These are phyloP conservation scores for Pestalotiopsis sp. DNA, from an alignment of 2,329 filamentous ascomycete genomes.

Conservation along the genomic window DNA sequence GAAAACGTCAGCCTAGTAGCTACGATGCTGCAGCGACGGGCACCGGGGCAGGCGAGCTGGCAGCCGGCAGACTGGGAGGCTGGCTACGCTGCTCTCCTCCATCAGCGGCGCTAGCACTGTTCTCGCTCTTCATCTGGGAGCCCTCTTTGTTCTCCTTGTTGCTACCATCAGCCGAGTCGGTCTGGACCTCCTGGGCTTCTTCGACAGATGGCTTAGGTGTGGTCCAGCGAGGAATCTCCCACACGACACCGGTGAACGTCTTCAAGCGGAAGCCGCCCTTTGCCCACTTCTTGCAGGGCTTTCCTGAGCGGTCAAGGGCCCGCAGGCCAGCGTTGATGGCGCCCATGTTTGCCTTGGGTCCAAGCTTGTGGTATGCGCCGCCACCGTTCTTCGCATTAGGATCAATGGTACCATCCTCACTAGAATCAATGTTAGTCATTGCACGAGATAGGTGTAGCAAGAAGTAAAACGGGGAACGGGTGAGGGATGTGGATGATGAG, in stretches of 20 bases:
- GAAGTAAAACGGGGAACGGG: conserved; percentile 8
- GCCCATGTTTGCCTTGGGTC: conserved; percentile 94
- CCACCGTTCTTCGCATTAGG: conserved; percentile 52
- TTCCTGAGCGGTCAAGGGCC: conserved; percentile 88
- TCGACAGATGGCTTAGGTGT: conserved; percentile 60
- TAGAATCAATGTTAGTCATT: conserved; percentile 30
- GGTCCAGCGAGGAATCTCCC: conserved; percentile 83
- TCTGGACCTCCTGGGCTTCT: conserved; percentile 47
- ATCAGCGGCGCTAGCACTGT: conserved; percentile 36
- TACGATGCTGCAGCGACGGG: conserved; percentile 49
- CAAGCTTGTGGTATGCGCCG: conserved; percentile 75
- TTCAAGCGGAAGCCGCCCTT: conserved; percentile 83
- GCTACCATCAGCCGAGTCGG: conserved; percentile 53
- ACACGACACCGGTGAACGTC: conserved; percentile 86
- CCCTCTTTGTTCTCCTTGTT: conserved; percentile 68
- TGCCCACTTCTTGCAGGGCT: conserved; percentile 90
- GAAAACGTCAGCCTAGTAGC: background rate
- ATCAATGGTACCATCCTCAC: conserved; percentile 67
- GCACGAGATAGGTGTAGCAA: background rate
- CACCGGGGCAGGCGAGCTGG: conserved; percentile 54
- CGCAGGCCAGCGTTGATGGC: conserved; percentile 96
- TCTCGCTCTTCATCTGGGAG: conserved; percentile 50
- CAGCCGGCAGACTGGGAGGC: conserved; percentile 48
- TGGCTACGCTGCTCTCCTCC: conserved; percentile 58
- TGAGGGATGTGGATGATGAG: background rate